Conservation (phyloP, 1,139 yeast species). For the Sugiyamaella grinbergsii region DNA sequence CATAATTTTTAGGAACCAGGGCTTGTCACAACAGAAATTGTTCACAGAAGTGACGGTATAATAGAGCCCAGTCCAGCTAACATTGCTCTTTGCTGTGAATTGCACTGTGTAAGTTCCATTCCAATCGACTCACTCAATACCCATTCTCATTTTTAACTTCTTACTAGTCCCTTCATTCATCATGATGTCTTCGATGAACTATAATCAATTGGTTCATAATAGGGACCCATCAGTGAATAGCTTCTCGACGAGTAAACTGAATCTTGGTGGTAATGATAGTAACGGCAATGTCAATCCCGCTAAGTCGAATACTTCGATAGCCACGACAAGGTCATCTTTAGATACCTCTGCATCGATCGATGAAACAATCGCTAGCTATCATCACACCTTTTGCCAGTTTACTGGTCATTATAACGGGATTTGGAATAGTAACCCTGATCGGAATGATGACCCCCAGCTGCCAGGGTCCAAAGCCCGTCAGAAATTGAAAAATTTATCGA, state of each 20-base stretch:
- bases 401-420: conserved; percentile 23
- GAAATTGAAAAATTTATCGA: conserved; percentile 74
- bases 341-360: conserved; percentile 14
- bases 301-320: background rate
- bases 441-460: conserved; percentile 23
- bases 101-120: no score
- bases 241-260: background rate
- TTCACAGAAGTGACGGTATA: no score
- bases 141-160: background rate
- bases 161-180: background rate
- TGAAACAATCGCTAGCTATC: conserved; percentile 24
- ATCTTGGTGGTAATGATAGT: background rate
- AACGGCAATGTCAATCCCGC: background rate
- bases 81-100: no score
- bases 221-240: conserved; percentile 3
- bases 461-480: conserved; percentile 72
- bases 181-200: conserved; percentile 13
- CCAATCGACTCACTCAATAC: background rate
- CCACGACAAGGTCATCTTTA: conserved; percentile 12
- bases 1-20: no score
- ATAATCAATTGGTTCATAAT: conserved; percentile 7
- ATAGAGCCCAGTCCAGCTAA: no score
- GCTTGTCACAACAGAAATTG: no score
- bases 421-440: conserved; percentile 13
- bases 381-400: conserved; percentile 26